Conservation (phyloP, 2,329 filamentous ascomycete genomes). For the Cladosporium oxysporum region DNA sequence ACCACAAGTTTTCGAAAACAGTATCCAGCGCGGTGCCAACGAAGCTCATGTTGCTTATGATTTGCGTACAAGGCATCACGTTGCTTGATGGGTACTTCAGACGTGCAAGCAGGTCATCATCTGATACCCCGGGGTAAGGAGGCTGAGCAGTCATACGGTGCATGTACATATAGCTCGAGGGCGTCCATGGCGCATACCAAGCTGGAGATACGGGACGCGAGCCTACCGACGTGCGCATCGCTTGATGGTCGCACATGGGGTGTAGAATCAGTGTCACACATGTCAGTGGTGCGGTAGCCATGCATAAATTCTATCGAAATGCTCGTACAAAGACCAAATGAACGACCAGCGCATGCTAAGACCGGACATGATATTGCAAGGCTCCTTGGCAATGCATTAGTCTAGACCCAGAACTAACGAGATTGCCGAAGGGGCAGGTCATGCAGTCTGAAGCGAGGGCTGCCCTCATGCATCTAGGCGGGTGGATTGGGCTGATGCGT, state of each 20-base stretch:
- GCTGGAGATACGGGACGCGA: conserved; percentile 12
- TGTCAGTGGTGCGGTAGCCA: not conserved
- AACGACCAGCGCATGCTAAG: not conserved
- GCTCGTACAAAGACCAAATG: not conserved
- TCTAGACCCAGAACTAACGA: not conserved
- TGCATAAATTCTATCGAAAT: not conserved
- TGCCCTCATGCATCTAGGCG: not conserved
- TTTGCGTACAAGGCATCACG: not conserved
- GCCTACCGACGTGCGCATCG: not conserved
- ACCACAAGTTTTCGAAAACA: not conserved
- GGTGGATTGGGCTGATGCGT: not conserved
- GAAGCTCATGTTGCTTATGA: not conserved
- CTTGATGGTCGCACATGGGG: not conserved
- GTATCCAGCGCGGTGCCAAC: not conserved
- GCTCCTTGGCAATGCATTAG: not conserved
- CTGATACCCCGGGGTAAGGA: not conserved
- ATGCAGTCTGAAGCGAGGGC: not conserved
- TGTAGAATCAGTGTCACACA: not conserved
- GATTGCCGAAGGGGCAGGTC: not conserved
- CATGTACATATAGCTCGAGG: not conserved
- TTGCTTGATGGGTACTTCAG: not conserved
- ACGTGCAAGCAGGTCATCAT: not conserved
- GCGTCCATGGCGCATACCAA: not conserved
- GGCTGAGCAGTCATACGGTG: conserved; percentile 15
- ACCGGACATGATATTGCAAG: not conserved